phyloP scores from a whole-genome alignment of 1,284 basidiomycete species.

The Marasmius tenuissimus region DNA sequence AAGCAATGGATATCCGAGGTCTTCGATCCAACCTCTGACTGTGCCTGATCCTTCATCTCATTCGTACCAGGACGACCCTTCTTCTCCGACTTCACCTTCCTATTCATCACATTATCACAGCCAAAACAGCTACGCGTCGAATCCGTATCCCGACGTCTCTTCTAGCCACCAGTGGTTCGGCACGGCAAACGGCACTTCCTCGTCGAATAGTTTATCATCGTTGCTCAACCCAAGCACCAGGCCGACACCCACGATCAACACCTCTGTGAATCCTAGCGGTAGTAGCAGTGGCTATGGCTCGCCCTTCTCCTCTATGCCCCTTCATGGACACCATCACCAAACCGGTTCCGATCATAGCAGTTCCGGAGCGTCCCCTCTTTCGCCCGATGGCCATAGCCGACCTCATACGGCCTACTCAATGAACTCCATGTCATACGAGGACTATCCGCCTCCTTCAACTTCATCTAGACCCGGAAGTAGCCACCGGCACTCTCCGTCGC shows the following conservation, averaged over 20 bases:
- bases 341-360: constrained; percentile 47
- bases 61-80: constrained; percentile 64
- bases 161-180: constrained; percentile 30
- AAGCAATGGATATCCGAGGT: constrained; percentile 30
- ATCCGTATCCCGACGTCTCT: constrained; percentile 8
- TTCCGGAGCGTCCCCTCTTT: constrained; percentile 58
- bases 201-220: constrained; percentile 74
- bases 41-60: constrained; percentile 70
- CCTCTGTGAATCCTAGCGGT: constrained; percentile 33
- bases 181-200: constrained; percentile 61
- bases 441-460: constrained; percentile 34
- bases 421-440: constrained; percentile 54
- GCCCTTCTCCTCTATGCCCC: constrained; percentile 64
- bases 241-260: constrained; percentile 67
- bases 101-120: constrained; percentile 50
- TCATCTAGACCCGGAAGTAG: constrained; percentile 69
- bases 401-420: constrained; percentile 83
- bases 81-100: constrained; percentile 55
- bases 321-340: constrained; percentile 37
- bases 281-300: constrained; percentile 46
- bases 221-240: constrained; percentile 69
- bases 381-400: constrained; percentile 74
- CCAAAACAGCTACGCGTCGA: constrained; percentile 29
- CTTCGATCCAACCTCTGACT: constrained; percentile 74
- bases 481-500: constrained; percentile 50